Conservation (phyloP, 2,329 filamentous ascomycete species). For the Penicillium sp. region DNA sequence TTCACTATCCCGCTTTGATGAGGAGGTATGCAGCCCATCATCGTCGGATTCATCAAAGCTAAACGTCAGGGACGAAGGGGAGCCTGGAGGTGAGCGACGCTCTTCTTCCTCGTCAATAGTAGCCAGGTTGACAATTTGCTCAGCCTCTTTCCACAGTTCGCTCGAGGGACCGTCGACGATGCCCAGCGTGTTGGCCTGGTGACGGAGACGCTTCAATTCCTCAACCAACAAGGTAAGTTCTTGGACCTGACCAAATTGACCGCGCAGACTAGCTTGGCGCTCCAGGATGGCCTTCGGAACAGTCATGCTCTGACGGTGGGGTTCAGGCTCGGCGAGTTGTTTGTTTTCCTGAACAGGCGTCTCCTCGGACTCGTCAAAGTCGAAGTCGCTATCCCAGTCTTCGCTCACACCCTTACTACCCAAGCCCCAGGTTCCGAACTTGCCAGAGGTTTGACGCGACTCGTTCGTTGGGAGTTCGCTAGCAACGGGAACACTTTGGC, state of each 20-base stretch:
- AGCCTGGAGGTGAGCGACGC: conserved; percentile 51
- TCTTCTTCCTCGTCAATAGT: conserved; percentile 65
- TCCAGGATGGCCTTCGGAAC: conserved; percentile 66
- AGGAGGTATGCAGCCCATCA: conserved; percentile 39
- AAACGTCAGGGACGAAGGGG: conserved; percentile 59
- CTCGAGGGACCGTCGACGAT: conserved; percentile 57
- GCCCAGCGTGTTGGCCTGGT: conserved; percentile 56
- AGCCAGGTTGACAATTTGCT: conserved; percentile 67
- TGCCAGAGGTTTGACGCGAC: conserved; percentile 54
- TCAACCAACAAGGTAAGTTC: conserved; percentile 67
- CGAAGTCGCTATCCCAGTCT: conserved; percentile 70
- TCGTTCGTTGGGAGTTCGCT: conserved; percentile 53
- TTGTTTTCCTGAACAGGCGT: conserved; percentile 45
- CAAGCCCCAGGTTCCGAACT: conserved; percentile 68
- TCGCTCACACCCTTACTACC: conserved; percentile 67
- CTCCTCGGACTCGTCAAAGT: conserved; percentile 60
- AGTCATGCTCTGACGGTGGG: conserved; percentile 38
- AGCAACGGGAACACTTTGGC: conserved; percentile 65
- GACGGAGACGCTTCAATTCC: conserved; percentile 63
- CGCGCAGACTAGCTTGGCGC: conserved; percentile 65
- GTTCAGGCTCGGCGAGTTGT: conserved; percentile 23
- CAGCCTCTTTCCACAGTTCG: conserved; percentile 64
- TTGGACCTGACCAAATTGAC: conserved; percentile 65
- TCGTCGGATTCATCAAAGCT: conserved; percentile 63
- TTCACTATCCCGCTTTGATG: conserved; percentile 34